phyloP scores from a whole-genome alignment of 768 basidiomycete species.

The Boletus pseudo-olivaceus region DNA sequence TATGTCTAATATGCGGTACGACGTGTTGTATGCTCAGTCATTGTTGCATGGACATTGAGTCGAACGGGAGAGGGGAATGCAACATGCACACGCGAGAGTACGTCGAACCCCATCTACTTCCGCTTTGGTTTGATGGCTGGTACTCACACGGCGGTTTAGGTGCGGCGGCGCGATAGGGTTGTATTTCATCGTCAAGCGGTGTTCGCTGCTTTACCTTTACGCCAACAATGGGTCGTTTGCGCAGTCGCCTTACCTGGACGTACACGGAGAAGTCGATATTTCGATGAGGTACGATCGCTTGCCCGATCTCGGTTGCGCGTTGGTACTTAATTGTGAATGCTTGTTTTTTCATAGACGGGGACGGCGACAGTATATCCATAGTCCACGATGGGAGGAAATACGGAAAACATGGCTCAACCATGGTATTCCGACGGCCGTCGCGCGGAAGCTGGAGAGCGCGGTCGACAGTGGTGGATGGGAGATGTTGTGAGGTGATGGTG shows the following conservation, averaged over 20 bases:
- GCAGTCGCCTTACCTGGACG: slow-evolving; percentile 87
- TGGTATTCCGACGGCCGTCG: slow-evolving; percentile 84
- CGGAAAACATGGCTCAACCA: slow-evolving; percentile 89
- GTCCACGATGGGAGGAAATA: slow-evolving; percentile 85
- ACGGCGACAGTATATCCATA: slow-evolving; percentile 83
- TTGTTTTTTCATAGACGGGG: slow-evolving; percentile 56
- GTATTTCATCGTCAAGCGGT: slow-evolving; percentile 90
- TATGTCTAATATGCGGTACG: slow-evolving; percentile 88
- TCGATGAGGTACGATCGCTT: slow-evolving; percentile 70
- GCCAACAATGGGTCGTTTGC: slow-evolving; percentile 86
- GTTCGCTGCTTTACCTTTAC: slow-evolving; percentile 85
- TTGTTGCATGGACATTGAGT: slow-evolving; percentile 73
- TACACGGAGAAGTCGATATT: slow-evolving; percentile 90
- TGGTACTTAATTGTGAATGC: neutral
- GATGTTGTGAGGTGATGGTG: slow-evolving; percentile 47
- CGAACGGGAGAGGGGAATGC: slow-evolving; percentile 75
- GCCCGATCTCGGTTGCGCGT: neutral
- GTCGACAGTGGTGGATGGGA: slow-evolving; percentile 95
- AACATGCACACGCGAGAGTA: slow-evolving; percentile 95
- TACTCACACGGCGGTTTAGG: slow-evolving; percentile 36
- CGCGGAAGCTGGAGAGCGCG: slow-evolving; percentile 82
- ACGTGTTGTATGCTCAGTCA: slow-evolving; percentile 88
- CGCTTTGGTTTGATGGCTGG: neutral
- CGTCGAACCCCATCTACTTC: slow-evolving; percentile 32
- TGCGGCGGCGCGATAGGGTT: slow-evolving; percentile 88